Conservation (phyloP, 2,329 filamentous ascomycete genomes). For the Aspergillus piperis region DNA sequence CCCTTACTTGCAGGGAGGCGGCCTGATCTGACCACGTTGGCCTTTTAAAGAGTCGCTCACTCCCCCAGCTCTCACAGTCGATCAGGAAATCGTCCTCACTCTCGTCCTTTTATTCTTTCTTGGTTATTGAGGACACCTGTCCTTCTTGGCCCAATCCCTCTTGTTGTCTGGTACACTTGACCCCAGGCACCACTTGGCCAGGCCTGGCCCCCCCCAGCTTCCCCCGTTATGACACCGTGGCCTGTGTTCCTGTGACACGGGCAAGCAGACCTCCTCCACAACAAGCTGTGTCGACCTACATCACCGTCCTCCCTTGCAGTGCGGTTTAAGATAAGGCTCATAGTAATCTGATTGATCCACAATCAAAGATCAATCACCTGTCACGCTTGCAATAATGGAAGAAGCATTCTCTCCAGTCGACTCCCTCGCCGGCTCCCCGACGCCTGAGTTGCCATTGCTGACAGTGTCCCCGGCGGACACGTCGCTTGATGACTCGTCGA, state of each 20-base stretch:
- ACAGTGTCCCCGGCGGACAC: conserved; percentile 47
- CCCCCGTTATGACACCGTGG: conserved; percentile 42
- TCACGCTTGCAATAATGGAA: conserved; percentile 31
- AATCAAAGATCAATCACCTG: conserved; percentile 2
- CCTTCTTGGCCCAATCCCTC: conserved; percentile 29
- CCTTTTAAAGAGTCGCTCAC: conserved; percentile 40
- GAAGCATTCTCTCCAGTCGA: conserved; percentile 35
- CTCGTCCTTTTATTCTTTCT: conserved; percentile 18
- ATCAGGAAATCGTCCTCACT: conserved; percentile 11
- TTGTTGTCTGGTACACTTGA: conserved; percentile 16
- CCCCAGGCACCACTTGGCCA: conserved; percentile 16
- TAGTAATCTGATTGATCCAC: conserved; percentile 9
- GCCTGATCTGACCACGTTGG: conserved; percentile 40
- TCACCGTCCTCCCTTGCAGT: not conserved
- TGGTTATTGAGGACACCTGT: conserved; percentile 35
- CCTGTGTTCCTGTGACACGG: conserved; percentile 24
- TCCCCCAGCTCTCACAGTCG: conserved; percentile 14
- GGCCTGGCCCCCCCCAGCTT: conserved; percentile 28
- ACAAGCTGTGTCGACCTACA: not conserved
- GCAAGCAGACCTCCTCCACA: conserved; percentile 10
- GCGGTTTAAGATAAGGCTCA: not conserved
- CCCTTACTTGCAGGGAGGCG: conserved; percentile 18
- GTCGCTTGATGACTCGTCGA: conserved; percentile 34
- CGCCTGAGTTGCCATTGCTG: conserved; percentile 37
- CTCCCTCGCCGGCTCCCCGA: conserved; percentile 34